Base-by-base conservation (phyloP, 2,329 filamentous ascomycete genomes). In the Chaetomium sp. region DNA sequence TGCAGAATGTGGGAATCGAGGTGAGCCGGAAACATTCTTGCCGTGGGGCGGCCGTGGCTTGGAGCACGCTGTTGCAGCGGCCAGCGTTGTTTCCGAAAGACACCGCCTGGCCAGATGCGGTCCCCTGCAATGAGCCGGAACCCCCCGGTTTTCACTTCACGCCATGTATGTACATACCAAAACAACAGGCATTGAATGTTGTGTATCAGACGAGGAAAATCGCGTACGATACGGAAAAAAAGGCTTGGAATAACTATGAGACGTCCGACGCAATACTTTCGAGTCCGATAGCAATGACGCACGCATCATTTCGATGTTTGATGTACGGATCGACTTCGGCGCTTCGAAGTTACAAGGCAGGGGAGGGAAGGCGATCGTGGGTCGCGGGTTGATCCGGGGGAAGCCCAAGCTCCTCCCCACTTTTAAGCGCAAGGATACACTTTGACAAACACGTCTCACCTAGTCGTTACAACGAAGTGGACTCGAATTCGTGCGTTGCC, bases 21-120 rank as follows among this genome's bases (percentile, higher is more conserved):
- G 7, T 13, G 53, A n/a, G 9, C 13, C 27, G 10, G 53, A 56
- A 60, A 25, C 45, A 29, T 51, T 8, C 9, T 33, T 23, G 53
- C 29, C 21, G 21, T 23, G 21, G 31, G 42, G 38, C 33, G 31
- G 49, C 29, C 54, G 61, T 57, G 60, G 60, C 60, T 63, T 63
- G 60, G 60, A 23, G 60, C 54, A 57, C 54, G n/a, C 53, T 16
- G 54, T 27, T 51, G 54, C 60, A 57, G 54, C 60, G 60, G 60
- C 45, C 53, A 57, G 13, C 19, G 51, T 47, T 47, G 55, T 35
- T 63, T 35, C 55, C 55, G 33, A 54, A 35, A 29, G 12, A 25
- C 57, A 27, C 47, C 29, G 57, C 57, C 38, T 42, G 57, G 16
- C n/a, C 27, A 33, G 51, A 42, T 27, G 35, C 59, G n/a, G n/a